Base-by-base conservation (phyloP, 2,329 filamentous ascomycete genomes). In the Mycosphaerella arachidis region DNA sequence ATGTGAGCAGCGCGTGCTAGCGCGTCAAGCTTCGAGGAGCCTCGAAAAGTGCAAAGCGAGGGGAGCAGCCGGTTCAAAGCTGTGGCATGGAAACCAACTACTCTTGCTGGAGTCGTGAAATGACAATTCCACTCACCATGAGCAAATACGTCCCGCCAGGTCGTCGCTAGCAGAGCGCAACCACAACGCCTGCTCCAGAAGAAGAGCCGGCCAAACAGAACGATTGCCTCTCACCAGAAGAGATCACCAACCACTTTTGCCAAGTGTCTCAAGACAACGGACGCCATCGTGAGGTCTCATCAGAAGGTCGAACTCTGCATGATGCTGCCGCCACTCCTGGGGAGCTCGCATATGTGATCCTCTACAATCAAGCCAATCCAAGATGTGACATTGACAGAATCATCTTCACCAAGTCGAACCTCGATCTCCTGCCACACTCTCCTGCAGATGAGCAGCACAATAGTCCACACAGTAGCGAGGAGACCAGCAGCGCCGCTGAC, bases 371-470 rank as follows among this genome's bases (percentile, higher is more conserved):
- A 9, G 69, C 71, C 10, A 71, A 73, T 59, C 70, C 71, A 4
- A 56, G 64, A 24, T 72, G 67, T 68, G 53, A 62, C 4, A 33
- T 45, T 4, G 69, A 72, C 48, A 57, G 66, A 3, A 68, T 69
- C 55, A 64, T 73, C 50, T 71, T 67, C 61, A 69, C 66, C 53
- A 71, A 72, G 54, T 68, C 67, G 4, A 71, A 65, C 48, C 59
- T 73, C 24, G 63, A 68, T 5, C 50, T 72, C 2, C 58, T 72
- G 13, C 68, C 69, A 6, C 57, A 29, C 24, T 18, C n/a, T 9
- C 16, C 54, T n/a, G 45, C 27, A 29, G 54, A 45, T 6, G 56
- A 55, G 45, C 20, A 16, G 29, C 29, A 18, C 10, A 50, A 58
- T 12, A n/a, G 4, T 5, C 45, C n/a, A 48, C 35, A 20, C 16